phyloP scores from a whole-genome alignment of 371 early-diverging fungal genomes.

The Batrachochytrium dendrobatidis region DNA sequence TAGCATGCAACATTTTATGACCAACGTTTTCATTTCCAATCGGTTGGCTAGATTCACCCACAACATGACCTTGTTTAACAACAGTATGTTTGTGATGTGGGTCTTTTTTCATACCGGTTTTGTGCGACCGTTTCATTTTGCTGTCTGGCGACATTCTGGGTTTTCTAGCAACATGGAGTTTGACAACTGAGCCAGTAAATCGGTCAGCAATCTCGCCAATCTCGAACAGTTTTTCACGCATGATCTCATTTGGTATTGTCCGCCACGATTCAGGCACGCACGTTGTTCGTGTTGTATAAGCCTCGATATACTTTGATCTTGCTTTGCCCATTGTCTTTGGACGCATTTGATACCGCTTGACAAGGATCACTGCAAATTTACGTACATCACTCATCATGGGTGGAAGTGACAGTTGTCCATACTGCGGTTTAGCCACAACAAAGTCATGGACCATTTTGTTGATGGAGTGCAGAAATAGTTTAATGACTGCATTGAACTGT shows the following conservation, averaged over 20 bases:
- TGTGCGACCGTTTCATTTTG: background rate
- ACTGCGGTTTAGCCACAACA: background rate
- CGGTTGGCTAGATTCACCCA: background rate
- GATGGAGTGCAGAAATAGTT: too few species aligned
- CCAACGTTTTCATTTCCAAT: conserved; percentile 3
- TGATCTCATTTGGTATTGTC: background rate
- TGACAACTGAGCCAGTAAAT: background rate
- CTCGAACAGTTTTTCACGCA: background rate
- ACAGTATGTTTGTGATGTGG: background rate
- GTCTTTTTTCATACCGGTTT: background rate
- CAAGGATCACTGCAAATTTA: background rate
- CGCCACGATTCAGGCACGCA: background rate
- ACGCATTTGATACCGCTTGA: background rate
- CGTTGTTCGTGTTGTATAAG: background rate
- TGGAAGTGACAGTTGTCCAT: background rate
- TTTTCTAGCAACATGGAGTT: background rate
- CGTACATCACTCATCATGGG: background rate
- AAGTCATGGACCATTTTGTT: background rate
- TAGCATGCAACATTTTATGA: conserved; percentile 7
- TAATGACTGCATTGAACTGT: too few species aligned
- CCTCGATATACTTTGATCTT: background rate
- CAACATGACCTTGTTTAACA: background rate
- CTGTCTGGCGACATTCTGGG: background rate
- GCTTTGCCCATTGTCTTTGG: background rate
- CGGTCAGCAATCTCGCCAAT: background rate